phyloP scores from a whole-genome alignment of 371 early-diverging fungal species.

The Smittium culicis region DNA sequence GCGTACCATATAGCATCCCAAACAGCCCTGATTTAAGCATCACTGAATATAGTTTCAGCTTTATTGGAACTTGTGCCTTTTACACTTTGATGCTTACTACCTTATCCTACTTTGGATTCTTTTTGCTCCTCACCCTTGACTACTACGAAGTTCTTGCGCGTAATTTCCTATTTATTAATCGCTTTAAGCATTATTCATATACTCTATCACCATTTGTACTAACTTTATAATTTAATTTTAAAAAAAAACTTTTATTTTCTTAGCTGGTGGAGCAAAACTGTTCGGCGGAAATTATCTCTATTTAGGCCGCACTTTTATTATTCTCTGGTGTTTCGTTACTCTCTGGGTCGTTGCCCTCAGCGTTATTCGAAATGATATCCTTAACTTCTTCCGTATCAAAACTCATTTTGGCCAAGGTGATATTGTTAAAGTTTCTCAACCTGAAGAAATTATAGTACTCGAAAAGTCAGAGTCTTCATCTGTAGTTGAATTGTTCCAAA shows the following conservation, averaged over 20 bases:
- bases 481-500: slow-evolving; percentile 47
- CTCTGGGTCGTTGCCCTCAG: background rate
- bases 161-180: background rate
- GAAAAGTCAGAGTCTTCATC: slow-evolving; percentile 42
- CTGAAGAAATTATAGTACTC: slow-evolving; percentile 21
- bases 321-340: background rate
- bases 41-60: background rate
- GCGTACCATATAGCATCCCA: background rate
- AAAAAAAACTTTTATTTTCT: too few relatives aligned
- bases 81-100: background rate
- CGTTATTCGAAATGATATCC: background rate
- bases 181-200: too few relatives aligned
- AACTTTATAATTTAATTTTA: background rate
- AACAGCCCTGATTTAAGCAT: slow-evolving; percentile 8
- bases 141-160: background rate
- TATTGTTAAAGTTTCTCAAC: slow-evolving; percentile 12
- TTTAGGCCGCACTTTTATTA: background rate
- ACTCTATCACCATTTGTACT: too few relatives aligned
- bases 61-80: background rate
- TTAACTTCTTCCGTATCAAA: slow-evolving; percentile 4
- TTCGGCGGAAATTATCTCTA: slow-evolving; percentile 1
- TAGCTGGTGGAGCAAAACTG: background rate
- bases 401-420: slow-evolving; percentile 11
- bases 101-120: background rate
- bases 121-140: background rate